Base-by-base conservation (phyloP, 768 basidiomycete species). In the Termitomyces eurrhizus region DNA sequence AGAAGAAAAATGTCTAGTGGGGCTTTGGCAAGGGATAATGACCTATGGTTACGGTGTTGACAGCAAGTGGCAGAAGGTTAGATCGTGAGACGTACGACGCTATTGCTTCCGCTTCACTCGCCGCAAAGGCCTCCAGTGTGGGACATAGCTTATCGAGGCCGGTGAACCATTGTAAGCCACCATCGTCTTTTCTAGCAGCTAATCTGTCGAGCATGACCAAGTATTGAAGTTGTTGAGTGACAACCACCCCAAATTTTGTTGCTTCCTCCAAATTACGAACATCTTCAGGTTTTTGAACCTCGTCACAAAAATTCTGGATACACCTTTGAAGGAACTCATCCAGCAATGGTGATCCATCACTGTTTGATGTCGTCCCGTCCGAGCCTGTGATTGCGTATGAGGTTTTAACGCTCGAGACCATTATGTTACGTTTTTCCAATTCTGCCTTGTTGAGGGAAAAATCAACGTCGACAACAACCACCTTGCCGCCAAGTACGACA, bases 401-500 rank as follows among this genome's bases (percentile, higher is more conserved):
- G 2, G 87, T 89, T 69, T 90, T 92, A 65, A 90, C 83, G 44
- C 76, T 80, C 0, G 81, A 78, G 26, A 86, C 80, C 24, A 70
- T 72, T 29, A 86, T 66, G 13, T 61, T 69, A 4, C 82, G 79
- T 21, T 68, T 68, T 16, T 67, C 63, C 0, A 75, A 69, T 49
- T 79, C 69, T 12, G 69, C 68, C 26, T 71, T 74, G 61, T 81
- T 74, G 59, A 86, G 70, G 14, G 75, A 67, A 63, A 93, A 81
- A 65, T 90, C 87, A 60, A 92, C 79, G 68, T 93, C 91, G 57
- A 92, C 74, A 37, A 92, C 90, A 11, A 93, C 75, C n/a, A 91
- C 85, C 69, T 90, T 90, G 2, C 91, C 91, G 4, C 85, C 91
- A 41, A 92, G 80, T 21, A 87, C 80, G 42, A 90, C 74, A 0